Conservation (phyloP, 495 filamentous ascomycete genomes). For the Tuber microsphaerosporum region DNA sequence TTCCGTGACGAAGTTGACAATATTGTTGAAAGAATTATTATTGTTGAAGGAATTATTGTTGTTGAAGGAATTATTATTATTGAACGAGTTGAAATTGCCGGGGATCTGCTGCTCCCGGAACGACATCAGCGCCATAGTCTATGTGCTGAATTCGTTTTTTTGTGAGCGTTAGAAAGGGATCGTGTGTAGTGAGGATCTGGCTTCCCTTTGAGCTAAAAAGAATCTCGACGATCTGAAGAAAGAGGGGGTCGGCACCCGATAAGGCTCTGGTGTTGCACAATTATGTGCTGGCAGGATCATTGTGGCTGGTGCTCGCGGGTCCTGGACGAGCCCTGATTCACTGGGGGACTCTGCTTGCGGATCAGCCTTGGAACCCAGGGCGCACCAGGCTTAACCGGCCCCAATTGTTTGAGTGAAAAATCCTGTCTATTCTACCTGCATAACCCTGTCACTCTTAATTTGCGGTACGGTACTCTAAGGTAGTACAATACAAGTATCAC, state of each 20-base stretch:
- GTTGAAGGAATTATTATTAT: background rate
- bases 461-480: no score
- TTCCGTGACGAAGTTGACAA: background rate
- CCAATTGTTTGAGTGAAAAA: no score
- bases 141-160: background rate
- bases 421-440: no score
- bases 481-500: no score
- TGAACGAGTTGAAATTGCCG: background rate
- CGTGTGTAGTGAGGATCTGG: background rate
- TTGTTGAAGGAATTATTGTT: background rate
- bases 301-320: no score
- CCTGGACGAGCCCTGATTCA: no score
- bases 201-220: background rate
- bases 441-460: no score
- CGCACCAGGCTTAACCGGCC: no score
- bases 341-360: no score
- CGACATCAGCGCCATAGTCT: background rate
- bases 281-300: no score
- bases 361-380: no score
- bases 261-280: background rate
- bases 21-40: background rate
- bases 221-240: background rate
- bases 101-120: background rate
- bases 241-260: background rate
- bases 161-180: background rate